These are phyloP conservation scores for Spergularia bocconei DNA, from an alignment of 148 eudicot genomes.

Conservation along the genomic window DNA sequence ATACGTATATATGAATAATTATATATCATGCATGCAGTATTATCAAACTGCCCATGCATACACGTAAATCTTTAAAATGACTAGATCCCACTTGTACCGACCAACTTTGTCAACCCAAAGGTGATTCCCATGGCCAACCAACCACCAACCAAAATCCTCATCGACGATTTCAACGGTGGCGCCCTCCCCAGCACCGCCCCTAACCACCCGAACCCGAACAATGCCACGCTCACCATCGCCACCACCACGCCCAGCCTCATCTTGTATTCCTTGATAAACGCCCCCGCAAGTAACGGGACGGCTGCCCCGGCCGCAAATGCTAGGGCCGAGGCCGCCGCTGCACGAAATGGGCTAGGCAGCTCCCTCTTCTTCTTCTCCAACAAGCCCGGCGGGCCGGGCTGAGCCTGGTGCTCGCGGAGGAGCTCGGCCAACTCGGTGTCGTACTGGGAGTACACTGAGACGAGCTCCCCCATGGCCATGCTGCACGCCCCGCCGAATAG, in stretches of 20 bases:
- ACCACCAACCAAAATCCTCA: conserved; percentile 54
- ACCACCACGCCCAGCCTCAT: conserved; percentile 49
- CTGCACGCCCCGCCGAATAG: conserved; percentile 53
- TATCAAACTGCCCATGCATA: not conserved
- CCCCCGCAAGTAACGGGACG: conserved; percentile 54
- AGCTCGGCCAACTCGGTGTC: conserved; percentile 52
- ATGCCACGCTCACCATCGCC: conserved; percentile 39
- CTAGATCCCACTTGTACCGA: conserved; percentile 36
- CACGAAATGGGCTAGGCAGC: conserved; percentile 46
- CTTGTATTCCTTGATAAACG: conserved; percentile 32
- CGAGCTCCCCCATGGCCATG: conserved; percentile 62
- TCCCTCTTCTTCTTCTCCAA: conserved; percentile 22
- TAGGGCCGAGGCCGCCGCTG: conserved; percentile 45
- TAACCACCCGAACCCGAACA: conserved; percentile 44
- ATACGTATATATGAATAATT: too few relatives aligned
- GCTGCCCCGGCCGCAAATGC: conserved; percentile 46
- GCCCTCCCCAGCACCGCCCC: conserved; percentile 44
- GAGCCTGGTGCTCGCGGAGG: conserved; percentile 24
- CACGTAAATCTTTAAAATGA: not conserved
- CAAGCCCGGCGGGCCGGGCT: not conserved
- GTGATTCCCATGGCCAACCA: conserved; percentile 61
- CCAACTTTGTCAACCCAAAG: conserved; percentile 47
- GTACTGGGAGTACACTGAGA: conserved; percentile 57
- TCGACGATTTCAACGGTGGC: conserved; percentile 33
- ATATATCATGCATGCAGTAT: not conserved